phyloP scores from a whole-genome alignment of 1,284 basidiomycete genomes.

The Sphaerobolus stellatus region DNA sequence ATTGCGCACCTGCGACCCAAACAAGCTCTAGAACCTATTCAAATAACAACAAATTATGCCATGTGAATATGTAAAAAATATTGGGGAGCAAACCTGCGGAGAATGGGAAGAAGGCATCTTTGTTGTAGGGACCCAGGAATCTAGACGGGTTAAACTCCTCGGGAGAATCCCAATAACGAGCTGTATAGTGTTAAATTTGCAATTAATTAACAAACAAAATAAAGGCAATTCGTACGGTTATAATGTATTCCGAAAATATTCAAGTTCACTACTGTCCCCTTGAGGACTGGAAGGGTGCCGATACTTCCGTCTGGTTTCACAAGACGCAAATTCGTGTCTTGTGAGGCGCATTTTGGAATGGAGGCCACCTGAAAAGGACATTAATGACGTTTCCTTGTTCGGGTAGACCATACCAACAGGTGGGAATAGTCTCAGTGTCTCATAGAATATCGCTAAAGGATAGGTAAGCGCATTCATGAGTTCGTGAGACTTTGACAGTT shows the following conservation, averaged over 20 bases:
- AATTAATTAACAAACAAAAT: neutral
- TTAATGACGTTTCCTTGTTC: neutral
- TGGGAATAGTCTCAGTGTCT: conserved; percentile 34
- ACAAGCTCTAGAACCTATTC: conserved; percentile 45
- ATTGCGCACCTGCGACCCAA: conserved; percentile 47
- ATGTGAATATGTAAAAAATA: neutral
- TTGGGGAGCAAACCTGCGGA: conserved; percentile 39
- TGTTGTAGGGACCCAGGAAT: conserved; percentile 49
- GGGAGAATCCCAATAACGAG: conserved; percentile 54
- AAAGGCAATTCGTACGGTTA: conserved; percentile 34
- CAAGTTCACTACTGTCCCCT: conserved; percentile 42
- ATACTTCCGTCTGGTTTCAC: conserved; percentile 36
- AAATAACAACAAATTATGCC: neutral
- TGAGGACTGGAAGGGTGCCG: conserved; percentile 42
- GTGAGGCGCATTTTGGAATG: conserved; percentile 50
- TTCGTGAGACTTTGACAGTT: conserved; percentile 13
- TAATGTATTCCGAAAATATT: conserved; percentile 46
- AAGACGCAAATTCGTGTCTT: conserved; percentile 42
- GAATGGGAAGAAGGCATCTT: conserved; percentile 55
- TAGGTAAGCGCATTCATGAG: conserved; percentile 14
- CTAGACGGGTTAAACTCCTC: conserved; percentile 49
- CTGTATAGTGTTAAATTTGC: conserved; percentile 26
- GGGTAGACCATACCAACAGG: conserved; percentile 40
- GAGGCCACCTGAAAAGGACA: conserved; percentile 32
- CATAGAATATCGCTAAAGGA: conserved; percentile 23